These are phyloP conservation scores for Cicer pinnatifidum DNA, from an alignment of 306 rosid species.

Conservation along the genomic window DNA sequence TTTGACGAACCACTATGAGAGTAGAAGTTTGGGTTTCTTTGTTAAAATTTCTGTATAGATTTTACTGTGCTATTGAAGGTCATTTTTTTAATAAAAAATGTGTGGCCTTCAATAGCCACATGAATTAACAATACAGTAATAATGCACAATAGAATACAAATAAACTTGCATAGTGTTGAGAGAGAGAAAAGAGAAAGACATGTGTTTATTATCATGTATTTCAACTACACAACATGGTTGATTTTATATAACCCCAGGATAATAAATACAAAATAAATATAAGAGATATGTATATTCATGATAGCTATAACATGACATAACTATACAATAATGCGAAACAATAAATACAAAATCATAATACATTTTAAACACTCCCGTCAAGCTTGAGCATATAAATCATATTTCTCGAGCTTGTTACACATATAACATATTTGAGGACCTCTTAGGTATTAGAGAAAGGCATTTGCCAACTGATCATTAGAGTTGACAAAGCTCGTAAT, in stretches of 20 bases:
- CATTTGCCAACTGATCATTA: too few species aligned
- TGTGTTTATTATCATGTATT: background rate
- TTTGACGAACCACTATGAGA: slow-evolving; percentile 16
- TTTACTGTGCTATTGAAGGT: slow-evolving; percentile 15
- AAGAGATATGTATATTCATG: too few species aligned
- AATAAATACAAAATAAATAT: background rate
- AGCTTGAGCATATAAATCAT: too few species aligned
- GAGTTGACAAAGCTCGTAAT: too few species aligned
- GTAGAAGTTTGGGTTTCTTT: slow-evolving; percentile 9
- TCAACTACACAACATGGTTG: background rate
- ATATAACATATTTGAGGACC: too few species aligned
- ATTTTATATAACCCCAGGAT: background rate
- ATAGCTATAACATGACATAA: too few species aligned
- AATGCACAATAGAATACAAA: slow-evolving; percentile 23
- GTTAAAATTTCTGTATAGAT: slow-evolving; percentile 21
- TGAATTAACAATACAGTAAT: slow-evolving; percentile 34
- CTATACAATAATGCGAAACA: too few species aligned
- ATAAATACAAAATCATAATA: too few species aligned
- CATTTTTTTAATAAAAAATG: too few species aligned
- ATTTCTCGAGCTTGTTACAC: too few species aligned
- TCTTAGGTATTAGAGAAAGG: too few species aligned
- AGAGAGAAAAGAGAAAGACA: background rate
- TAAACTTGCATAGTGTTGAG: slow-evolving; percentile 22
- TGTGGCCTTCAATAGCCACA: background rate
- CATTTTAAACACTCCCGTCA: too few species aligned